Conservation (phyloP, 179 eudicot genomes). For the Gypsophila paniculata region DNA sequence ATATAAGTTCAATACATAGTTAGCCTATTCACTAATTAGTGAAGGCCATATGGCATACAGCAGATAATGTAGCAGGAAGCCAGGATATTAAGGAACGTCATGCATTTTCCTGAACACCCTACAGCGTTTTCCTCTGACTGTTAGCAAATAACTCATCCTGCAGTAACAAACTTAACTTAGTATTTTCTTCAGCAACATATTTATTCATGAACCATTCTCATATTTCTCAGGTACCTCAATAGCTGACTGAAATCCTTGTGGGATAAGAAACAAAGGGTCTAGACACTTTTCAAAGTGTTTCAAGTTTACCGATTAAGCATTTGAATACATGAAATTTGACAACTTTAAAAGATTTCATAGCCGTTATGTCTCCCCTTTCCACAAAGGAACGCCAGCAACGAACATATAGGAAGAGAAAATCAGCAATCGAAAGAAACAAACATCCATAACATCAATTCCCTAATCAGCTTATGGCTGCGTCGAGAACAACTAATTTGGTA, state of each 20-base stretch:
- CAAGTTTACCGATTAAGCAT: neutral
- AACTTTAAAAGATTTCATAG: neutral
- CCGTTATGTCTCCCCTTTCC: neutral
- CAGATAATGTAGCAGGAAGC: neutral
- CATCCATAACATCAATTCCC: neutral
- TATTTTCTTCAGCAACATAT: no score
- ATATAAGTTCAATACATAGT: neutral
- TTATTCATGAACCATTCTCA: neutral
- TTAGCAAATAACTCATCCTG: no score
- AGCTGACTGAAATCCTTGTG: neutral
- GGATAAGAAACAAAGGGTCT: neutral
- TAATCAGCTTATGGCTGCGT: neutral
- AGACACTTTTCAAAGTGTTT: neutral
- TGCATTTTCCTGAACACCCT: neutral
- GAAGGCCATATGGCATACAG: neutral
- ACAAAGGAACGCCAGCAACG: neutral
- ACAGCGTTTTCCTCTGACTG: neutral
- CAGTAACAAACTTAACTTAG: no score
- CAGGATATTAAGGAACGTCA: no score
- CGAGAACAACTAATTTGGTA: neutral
- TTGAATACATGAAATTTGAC: neutral
- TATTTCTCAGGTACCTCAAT: constrained; percentile 1
- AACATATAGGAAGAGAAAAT: neutral
- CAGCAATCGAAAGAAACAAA: neutral
- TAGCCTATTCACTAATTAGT: neutral